Evolutionary conservation across 129 eudicot genomes (phyloP), one percentile per base, ranked within the genome.

Genomic region (Tagetes erecta): DNA sequence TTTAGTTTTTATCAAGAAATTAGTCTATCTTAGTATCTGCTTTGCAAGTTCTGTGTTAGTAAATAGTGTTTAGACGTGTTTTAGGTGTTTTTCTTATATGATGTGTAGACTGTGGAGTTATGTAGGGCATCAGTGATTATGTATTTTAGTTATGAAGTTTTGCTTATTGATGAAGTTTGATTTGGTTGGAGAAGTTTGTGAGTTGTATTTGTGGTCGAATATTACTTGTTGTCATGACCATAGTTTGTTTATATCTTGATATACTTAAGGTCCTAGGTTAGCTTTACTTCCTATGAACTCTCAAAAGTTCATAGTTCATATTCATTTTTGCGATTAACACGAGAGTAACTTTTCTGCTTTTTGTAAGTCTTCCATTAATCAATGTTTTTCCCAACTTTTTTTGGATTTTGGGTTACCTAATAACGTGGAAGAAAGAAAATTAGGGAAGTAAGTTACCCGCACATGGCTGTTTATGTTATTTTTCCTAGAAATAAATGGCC

Each of bases 131-230:
- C 27, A 20, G 27, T 20, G 27, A 20, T 20, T 20, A 20, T 20
- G 27, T 20, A 20, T 20, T 20, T 20, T 20, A 20, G 27, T 20
- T 20, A 20, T 20, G 27, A 20, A 20, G 6, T 6, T 50, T 69
- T 69, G 14, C n/a, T 69, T 14, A 50, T 50, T 36, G 45, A 14
- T 13, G n/a, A 49, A 69, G 46, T 35, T 35, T 31, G 14, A 49
- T 50, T 35, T 69, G 74, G 60, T 69, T 59, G n/a, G 65, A 33
- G 65, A 59, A 59, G 41, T 35, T 59, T 59, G 3, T 34, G 0
- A 3, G 65, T 59, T 59, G 14, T 59, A 8, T 3, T 59, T 9
- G 10, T 33, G 2, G 40, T 33, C 1, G 40, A 59, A 31, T 34
- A 35, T 3, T 35, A 10, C 20, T 12, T 57, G 37, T 31, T 63